Conservation (phyloP, 108 stramenopile species). For the Skeletonema menzelii region DNA sequence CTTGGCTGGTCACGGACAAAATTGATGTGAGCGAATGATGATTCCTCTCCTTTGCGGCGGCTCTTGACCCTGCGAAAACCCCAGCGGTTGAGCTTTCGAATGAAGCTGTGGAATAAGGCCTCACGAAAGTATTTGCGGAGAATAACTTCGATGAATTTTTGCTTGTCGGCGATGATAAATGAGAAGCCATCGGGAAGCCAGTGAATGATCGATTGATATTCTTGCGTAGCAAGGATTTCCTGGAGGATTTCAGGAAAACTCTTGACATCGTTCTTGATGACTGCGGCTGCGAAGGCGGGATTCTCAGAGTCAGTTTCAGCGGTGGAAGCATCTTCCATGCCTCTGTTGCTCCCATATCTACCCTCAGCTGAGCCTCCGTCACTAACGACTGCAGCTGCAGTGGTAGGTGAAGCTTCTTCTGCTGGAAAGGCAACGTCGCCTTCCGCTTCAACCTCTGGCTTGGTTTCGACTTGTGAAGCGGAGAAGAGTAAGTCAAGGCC, state of each 20-base stretch:
- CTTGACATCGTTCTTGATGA: not conserved
- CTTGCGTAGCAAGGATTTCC: conserved; percentile 11
- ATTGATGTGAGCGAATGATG: not conserved
- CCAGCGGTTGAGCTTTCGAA: conserved; percentile 22
- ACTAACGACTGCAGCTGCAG: too few relatives aligned
- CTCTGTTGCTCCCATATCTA: not conserved
- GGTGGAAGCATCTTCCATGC: not conserved
- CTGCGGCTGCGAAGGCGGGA: too few relatives aligned
- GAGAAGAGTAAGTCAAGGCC: not conserved
- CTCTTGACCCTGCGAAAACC: not conserved
- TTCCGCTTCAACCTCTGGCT: not conserved
- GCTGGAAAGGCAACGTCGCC: too few relatives aligned
- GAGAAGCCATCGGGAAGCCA: conserved; percentile 32
- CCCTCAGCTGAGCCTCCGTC: too few relatives aligned
- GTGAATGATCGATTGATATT: conserved; percentile 11
- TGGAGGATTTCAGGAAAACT: conserved; percentile 27
- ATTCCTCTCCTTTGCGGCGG: not conserved
- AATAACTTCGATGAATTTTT: conserved; percentile 16
- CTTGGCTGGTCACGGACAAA: not conserved
- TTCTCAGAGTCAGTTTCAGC: not conserved
- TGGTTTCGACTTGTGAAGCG: not conserved
- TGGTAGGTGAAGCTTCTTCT: too few relatives aligned
- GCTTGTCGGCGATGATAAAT: conserved; percentile 34
- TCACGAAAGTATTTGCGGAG: conserved; percentile 44
- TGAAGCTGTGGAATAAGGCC: conserved; percentile 39